Evolutionary conservation across 352 stramenopile genomes (phyloP).

Genomic region (Blastocystis sp.): DNA sequence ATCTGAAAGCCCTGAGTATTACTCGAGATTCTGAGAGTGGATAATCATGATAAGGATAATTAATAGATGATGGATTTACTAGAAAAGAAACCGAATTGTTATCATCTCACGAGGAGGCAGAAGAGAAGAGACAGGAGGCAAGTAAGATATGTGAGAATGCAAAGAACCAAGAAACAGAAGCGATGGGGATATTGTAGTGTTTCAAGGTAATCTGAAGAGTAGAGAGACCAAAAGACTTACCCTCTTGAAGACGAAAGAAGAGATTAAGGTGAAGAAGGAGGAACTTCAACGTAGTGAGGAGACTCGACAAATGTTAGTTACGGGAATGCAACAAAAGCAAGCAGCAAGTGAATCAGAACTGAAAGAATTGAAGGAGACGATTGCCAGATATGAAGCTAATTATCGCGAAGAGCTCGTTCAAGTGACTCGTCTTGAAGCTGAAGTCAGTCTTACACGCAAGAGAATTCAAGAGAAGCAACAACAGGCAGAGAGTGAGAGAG

Average conservation of each 20-base stretch:
- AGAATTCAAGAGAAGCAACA: background rate
- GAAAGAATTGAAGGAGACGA: background rate
- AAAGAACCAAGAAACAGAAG: background rate
- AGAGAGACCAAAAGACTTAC: background rate
- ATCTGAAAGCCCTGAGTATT: background rate
- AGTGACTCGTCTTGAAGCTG: background rate
- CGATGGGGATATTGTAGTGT: background rate
- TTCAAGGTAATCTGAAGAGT: background rate
- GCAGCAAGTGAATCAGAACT: background rate
- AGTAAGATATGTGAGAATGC: background rate
- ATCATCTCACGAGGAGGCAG: background rate
- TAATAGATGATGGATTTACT: background rate
- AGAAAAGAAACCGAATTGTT: background rate
- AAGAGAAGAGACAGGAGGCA: background rate
- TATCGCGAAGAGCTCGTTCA: background rate
- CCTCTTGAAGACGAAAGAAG: background rate
- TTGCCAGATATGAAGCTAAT: background rate
- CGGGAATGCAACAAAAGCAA: background rate
- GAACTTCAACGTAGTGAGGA: background rate
- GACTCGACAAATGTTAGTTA: background rate
- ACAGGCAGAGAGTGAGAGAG: background rate
- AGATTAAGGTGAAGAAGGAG: background rate
- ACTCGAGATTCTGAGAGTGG: background rate
- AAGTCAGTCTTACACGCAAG: background rate
- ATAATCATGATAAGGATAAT: background rate